phyloP scores from a whole-genome alignment of 2,329 filamentous ascomycete genomes.

The Pezicula radicicola region DNA sequence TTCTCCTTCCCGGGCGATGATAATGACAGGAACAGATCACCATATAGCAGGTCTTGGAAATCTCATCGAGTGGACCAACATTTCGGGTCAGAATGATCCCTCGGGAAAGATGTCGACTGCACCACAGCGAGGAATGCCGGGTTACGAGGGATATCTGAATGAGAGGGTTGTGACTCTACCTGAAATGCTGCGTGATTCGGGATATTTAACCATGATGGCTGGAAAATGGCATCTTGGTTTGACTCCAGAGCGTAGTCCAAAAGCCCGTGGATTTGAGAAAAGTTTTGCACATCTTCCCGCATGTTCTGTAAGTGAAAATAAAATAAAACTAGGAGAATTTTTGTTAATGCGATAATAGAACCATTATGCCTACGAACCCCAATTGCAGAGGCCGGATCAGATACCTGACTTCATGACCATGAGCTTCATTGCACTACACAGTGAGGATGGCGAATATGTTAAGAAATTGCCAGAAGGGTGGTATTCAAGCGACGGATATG shows the following conservation, averaged over 20 bases:
- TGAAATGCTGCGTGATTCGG: slow-evolving; percentile 47
- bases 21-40: slow-evolving; percentile 56
- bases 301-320: slow-evolving; percentile 23
- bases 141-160: slow-evolving; percentile 55
- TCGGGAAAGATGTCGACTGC: slow-evolving; percentile 38
- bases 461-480: slow-evolving; percentile 25
- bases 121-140: slow-evolving; percentile 43
- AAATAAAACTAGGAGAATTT: neutral
- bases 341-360: slow-evolving; percentile 26
- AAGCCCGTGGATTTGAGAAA: slow-evolving; percentile 49
- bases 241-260: slow-evolving; percentile 39
- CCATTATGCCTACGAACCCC: slow-evolving; percentile 34
- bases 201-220: slow-evolving; percentile 50
- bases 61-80: slow-evolving; percentile 36
- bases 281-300: slow-evolving; percentile 52
- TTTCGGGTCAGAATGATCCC: slow-evolving; percentile 13
- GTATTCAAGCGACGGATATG: slow-evolving; percentile 7
- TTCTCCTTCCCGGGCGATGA: slow-evolving; percentile 57
- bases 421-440: slow-evolving; percentile 31
- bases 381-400: slow-evolving; percentile 26
- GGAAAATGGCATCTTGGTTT: slow-evolving; percentile 57
- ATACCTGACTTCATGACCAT: slow-evolving; percentile 34
- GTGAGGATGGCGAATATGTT: slow-evolving; percentile 9
- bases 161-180: slow-evolving; percentile 47
- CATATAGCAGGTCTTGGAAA: slow-evolving; percentile 49